Evolutionary conservation across 2,329 filamentous ascomycete species (phyloP), one percentile per base, ranked within the genome.

Genomic region (Fusarium nematophilum): DNA sequence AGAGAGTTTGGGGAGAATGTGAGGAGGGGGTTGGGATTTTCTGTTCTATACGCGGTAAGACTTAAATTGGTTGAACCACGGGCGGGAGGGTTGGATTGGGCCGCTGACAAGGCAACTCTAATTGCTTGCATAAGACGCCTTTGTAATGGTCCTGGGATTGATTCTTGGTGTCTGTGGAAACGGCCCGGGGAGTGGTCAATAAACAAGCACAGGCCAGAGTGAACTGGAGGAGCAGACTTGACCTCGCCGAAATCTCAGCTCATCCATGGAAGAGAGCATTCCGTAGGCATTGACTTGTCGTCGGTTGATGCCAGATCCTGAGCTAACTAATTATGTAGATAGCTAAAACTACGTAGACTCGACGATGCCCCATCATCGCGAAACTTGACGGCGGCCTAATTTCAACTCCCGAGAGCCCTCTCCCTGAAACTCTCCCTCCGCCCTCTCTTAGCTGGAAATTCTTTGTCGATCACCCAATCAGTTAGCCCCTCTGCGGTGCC

Each of bases 131-230:
- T 11, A 33, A 17, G 10, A 31, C 9, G 4, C n/a, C 18, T 15
- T 27, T 4, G 21, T 21, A 6, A 21, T 4, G 4, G 21, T 4
- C 21, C 21, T 4, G 21, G 17, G 18, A 31, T 6, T 4, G 14
- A 10, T 38, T 9, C 48, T 54, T 39, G 4, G 21, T 21, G 21
- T 44, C 57, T 42, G 13, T 48, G 53, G 48, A 53, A 64, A 56
- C 50, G 25, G 14, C 21, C 26, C 14, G 36, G 38, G 13, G 21
- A 43, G 25, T 15, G 14, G 37, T 62, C 31, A 58, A 38, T 31
- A 57, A 57, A 59, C 49, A 57, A 44, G 57, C 60, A 67, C 54
- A 67, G 64, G 58, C 51, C 57, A 55, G 51, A 52, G 5, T 38
- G 13, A 49, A 49, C 51, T 43, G 26, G 21, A 42, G 50, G 52